Conservation (phyloP, 257 asterid species). For the Forsythia viridissima region DNA sequence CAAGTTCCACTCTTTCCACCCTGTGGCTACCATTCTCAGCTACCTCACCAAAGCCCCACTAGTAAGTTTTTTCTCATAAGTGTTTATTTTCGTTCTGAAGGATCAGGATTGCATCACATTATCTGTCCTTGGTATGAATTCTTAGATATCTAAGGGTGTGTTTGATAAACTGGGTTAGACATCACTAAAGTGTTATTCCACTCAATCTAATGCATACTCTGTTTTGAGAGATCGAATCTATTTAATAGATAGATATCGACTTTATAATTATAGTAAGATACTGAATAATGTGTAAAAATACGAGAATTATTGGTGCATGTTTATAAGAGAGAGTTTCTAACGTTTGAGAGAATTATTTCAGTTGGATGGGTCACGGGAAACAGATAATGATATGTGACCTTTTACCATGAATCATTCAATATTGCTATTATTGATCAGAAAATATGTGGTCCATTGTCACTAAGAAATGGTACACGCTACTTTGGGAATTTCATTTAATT, state of each 20-base stretch:
- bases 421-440: conserved; percentile 1
- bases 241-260: too few relatives aligned
- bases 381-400: background rate
- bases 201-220: too few relatives aligned
- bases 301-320: too few relatives aligned
- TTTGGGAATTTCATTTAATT: background rate
- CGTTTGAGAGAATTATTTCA: too few relatives aligned
- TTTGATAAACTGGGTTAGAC: background rate
- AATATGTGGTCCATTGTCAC: conserved; percentile 4
- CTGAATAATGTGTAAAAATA: too few relatives aligned
- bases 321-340: too few relatives aligned
- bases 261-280: too few relatives aligned
- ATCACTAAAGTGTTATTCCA: too few relatives aligned
- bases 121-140: background rate
- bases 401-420: background rate
- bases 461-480: background rate
- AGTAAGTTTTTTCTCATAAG: conserved; percentile 44
- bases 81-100: background rate
- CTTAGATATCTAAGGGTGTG: background rate
- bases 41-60: conserved; percentile 98
- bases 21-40: conserved; percentile 92
- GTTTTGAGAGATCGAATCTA: too few relatives aligned
- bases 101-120: background rate
- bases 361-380: background rate
- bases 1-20: conserved; percentile 95